These are phyloP conservation scores for Diaporthe nobilis DNA, from an alignment of 2,329 filamentous ascomycete genomes.

Conservation along the genomic window DNA sequence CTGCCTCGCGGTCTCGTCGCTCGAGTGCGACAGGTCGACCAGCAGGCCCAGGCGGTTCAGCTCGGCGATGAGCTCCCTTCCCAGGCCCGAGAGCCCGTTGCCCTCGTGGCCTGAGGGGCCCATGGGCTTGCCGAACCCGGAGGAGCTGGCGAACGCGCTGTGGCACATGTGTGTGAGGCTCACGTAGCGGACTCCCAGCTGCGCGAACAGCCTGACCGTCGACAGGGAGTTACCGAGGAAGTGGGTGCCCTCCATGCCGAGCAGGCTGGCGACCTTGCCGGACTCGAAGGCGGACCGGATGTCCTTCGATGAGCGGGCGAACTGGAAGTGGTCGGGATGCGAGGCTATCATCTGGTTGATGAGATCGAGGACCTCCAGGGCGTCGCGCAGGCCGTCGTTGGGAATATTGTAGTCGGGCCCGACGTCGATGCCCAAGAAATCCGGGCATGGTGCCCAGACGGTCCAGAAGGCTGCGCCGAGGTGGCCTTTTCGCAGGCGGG, in stretches of 20 bases:
- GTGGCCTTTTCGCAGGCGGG: constrained; percentile 41
- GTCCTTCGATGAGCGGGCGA: constrained; percentile 43
- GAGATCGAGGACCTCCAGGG: constrained; percentile 43
- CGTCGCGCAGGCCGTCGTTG: constrained; percentile 45
- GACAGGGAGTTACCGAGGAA: constrained; percentile 52
- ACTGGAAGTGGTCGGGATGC: constrained; percentile 29
- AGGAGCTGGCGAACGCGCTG: constrained; percentile 48
- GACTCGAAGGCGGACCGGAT: constrained; percentile 44
- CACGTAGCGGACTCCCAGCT: constrained; percentile 54
- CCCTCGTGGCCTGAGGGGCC: constrained; percentile 34
- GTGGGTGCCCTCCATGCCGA: constrained; percentile 52
- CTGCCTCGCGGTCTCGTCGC: constrained; percentile 45
- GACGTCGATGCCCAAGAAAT: constrained; percentile 46
- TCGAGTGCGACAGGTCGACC: constrained; percentile 51
- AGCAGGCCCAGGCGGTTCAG: constrained; percentile 55
- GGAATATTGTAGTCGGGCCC: constrained; percentile 41
- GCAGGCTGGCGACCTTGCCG: constrained; percentile 48
- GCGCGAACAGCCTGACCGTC: constrained; percentile 51
- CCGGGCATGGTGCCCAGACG: constrained; percentile 48
- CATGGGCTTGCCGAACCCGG: constrained; percentile 46
- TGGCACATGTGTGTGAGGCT: constrained; percentile 49
- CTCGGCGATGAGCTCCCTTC: constrained; percentile 49
- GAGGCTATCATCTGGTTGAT: constrained; percentile 36
- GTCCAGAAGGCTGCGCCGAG: constrained; percentile 51
- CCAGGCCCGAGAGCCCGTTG: constrained; percentile 48